Evolutionary conservation across 495 filamentous ascomycete genomes (phyloP).

Genomic region (Trichocladium antarcticum): DNA sequence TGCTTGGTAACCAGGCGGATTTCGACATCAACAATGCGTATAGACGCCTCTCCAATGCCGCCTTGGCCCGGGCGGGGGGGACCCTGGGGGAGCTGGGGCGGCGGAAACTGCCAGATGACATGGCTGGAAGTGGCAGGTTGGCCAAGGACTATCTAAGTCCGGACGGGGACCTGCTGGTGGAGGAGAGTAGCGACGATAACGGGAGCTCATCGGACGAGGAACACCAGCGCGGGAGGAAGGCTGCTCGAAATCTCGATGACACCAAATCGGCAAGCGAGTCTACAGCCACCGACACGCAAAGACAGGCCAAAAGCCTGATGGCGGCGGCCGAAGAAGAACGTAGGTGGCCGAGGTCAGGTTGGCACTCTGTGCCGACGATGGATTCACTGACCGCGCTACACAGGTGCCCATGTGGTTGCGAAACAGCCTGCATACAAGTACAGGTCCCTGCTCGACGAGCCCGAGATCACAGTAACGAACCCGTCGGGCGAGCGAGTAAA

Average conservation of each 20-base stretch:
- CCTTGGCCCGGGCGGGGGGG: conserved; percentile 44
- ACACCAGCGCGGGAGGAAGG: conserved; percentile 40
- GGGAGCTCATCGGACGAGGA: conserved; percentile 43
- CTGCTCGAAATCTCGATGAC: conserved; percentile 25
- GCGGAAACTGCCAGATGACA: conserved; percentile 33
- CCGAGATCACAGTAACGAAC: conserved; percentile 51
- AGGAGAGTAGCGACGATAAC: conserved; percentile 46
- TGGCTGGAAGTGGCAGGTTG: conserved; percentile 47
- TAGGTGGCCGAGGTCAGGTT: conserved; percentile 33
- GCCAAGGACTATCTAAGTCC: conserved; percentile 58
- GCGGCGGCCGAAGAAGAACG: conserved; percentile 70
- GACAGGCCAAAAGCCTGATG: conserved; percentile 45
- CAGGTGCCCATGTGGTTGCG: conserved; percentile 34
- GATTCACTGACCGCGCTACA: conserved; percentile 10
- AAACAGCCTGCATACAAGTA: conserved; percentile 31
- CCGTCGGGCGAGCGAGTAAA: conserved; percentile 48
- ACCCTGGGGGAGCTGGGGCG: conserved; percentile 42
- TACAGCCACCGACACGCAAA: conserved; percentile 21
- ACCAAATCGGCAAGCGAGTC: conserved; percentile 5
- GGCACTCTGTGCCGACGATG: not conserved
- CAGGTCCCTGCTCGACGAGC: conserved; percentile 50
- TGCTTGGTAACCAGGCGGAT: conserved; percentile 41
- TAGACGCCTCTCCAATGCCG: conserved; percentile 54
- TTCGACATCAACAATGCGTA: conserved; percentile 50
- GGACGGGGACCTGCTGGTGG: conserved; percentile 48